Base-by-base conservation (phyloP, 1,284 basidiomycete species). In the Apiotrichum gracile region DNA sequence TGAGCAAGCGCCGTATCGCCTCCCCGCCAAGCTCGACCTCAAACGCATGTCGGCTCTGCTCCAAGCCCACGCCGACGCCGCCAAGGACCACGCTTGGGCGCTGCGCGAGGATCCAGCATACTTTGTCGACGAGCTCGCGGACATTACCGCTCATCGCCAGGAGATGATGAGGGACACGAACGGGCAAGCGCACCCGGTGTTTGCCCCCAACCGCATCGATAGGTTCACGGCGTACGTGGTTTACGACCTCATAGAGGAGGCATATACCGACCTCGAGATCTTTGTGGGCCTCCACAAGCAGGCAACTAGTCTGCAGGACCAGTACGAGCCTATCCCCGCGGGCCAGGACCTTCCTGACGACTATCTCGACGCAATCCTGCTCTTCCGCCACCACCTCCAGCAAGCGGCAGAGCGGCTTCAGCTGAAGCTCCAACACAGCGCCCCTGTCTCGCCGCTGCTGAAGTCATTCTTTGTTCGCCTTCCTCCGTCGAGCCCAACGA, bases 51-150 rank as follows among this genome's bases (percentile, higher is more conserved):
- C 39, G 31, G 25, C 39, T 21, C 24, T 49, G 21, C 48, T 49
- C 19, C n/a, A 42, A 13, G 48, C 48, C 7, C 38, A 49, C 17
- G 48, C 48, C 3, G 21, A 25, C 24, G 39, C 48, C 9, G 27
- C 48, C 3, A 24, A 22, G 4, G 48, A 49, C 37, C 48, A 49
- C 39, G 24, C 26, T 17, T 49, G 48, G 48, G 24, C 26, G 10
- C 48, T 49, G 16, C 48, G 48, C 16, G 48, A 49, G 24, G 48
- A 49, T 12, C 48, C 48, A 2, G 27, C 39, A 3, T 49, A 49
- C 48, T 49, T 49, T 26, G 39, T 33, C 16, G 48, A 49, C 16
- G 38, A 49, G 40, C n/a, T 49, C 4, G 29, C 34, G 29, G 48
- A 49, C 5, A 24, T 42, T 8, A 41, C 12, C 9, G 17, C 24